A percentile compares a stretch with the other conserved stretches of the same genome.
Conservation (phyloP, 169 alveolate genomes). For the Eimeria mitis region DNA sequence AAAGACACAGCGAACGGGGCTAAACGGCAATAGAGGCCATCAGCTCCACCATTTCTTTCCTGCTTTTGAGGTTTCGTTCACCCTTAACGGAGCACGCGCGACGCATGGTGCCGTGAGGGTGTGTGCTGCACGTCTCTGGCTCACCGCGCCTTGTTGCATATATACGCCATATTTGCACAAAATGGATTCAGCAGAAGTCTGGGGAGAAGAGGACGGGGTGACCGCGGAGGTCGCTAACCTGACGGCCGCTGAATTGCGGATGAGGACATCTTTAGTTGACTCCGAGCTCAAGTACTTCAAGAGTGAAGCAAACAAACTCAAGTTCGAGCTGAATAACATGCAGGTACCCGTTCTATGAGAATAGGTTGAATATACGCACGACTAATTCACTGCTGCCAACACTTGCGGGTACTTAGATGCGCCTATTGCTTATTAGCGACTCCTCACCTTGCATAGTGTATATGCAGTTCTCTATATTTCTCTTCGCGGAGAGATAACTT, state of each 20-base stretch:
- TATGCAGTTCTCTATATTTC: not conserved
- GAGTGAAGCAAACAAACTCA: conserved; percentile 75
- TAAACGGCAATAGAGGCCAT: not conserved
- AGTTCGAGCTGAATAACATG: conserved; percentile 78
- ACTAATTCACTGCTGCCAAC: not conserved
- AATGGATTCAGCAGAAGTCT: conserved; percentile 76
- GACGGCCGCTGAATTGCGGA: conserved; percentile 80
- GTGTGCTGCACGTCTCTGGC: conserved; percentile 15
- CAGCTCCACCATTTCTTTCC: not conserved
- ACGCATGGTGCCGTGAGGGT: conserved; percentile 25
- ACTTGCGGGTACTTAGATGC: not conserved
- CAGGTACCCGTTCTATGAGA: conserved; percentile 18
- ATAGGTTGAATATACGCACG: not conserved
- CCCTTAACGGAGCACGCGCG: not conserved
- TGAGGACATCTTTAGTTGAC: conserved; percentile 84
- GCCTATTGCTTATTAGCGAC: not conserved
- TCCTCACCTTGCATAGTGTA: not conserved
- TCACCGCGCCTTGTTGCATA: not conserved
- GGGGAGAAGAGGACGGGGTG: conserved; percentile 83
- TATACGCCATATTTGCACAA: not conserved
- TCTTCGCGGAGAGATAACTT: not conserved
- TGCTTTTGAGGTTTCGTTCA: not conserved
- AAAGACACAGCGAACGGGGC: not conserved
- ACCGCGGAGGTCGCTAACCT: conserved; percentile 84
- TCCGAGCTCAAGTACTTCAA: conserved; percentile 85